A percentile compares a stretch with the other conserved stretches of the same genome.
phyloP scores from a whole-genome alignment of 805 yeast species.

The Cyberlindnera japonica region DNA sequence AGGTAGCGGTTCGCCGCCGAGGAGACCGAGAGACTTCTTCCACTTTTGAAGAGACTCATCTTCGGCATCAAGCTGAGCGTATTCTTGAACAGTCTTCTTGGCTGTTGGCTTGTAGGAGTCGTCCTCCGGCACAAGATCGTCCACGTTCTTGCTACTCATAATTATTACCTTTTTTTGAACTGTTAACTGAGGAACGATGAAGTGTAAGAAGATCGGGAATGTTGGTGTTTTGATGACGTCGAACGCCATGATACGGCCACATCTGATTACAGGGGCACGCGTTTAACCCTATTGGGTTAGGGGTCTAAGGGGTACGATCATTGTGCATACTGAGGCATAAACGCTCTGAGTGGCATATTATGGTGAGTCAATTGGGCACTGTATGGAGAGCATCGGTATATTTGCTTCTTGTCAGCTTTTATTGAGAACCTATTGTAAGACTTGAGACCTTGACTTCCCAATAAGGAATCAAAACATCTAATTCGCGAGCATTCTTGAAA shows the following conservation, averaged over 20 bases:
- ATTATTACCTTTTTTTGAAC: neutral
- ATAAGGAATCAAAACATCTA: neutral
- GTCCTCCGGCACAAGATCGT: slow-evolving; percentile 60
- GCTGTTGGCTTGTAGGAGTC: slow-evolving; percentile 50
- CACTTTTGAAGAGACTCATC: slow-evolving; percentile 89
- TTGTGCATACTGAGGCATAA: no score
- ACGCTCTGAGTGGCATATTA: no score
- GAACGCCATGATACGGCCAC: no score
- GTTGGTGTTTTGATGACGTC: slow-evolving; percentile 1
- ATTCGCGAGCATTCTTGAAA: neutral
- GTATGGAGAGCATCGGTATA: no score
- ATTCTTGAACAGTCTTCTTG: slow-evolving; percentile 80
- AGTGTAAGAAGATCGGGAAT: neutral
- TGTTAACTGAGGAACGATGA: neutral
- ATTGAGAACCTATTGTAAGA: no score
- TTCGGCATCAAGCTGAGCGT: slow-evolving; percentile 77
- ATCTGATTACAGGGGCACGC: no score
- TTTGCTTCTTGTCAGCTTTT: no score
- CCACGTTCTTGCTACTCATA: slow-evolving; percentile 27
- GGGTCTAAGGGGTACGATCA: no score
- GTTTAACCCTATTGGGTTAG: no score
- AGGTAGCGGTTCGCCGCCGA: slow-evolving; percentile 56
- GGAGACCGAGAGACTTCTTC: slow-evolving; percentile 83
- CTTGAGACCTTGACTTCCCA: neutral
- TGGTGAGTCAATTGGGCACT: no score